Conservation (phyloP, 305 asterid genomes). For the Solanum aculeatissimum region DNA sequence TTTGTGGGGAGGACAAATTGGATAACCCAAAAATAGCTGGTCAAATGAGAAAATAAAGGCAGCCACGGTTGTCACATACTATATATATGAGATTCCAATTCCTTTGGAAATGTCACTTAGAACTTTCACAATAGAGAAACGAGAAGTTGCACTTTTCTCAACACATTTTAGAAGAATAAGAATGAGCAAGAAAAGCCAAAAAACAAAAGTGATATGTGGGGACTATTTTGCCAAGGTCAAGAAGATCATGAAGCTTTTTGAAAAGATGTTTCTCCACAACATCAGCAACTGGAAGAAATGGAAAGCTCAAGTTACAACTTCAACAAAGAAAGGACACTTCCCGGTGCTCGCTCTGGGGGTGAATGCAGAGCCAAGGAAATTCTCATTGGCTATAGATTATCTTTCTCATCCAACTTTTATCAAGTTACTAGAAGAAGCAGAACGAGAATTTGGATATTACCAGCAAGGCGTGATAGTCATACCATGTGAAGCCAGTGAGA, state of each 20-base stretch:
- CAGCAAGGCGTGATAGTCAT: constrained; percentile 26
- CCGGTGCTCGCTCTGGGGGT: constrained; percentile 19
- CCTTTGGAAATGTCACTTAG: not conserved
- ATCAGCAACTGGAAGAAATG: not conserved
- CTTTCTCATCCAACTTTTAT: constrained; percentile 31
- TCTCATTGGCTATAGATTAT: constrained; percentile 15
- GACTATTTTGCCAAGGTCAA: not conserved
- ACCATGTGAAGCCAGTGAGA: constrained; percentile 34
- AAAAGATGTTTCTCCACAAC: not conserved
- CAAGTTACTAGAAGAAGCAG: constrained; percentile 36
- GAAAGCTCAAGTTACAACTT: not conserved
- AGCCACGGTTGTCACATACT: not conserved
- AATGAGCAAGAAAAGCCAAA: not conserved
- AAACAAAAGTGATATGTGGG: not conserved
- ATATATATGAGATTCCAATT: not conserved
- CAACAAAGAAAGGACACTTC: constrained; percentile 19
- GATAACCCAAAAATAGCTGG: not conserved
- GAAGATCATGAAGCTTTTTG: not conserved
- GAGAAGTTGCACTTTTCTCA: not conserved
- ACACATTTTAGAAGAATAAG: not conserved
- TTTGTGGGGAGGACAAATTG: not conserved
- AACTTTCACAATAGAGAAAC: not conserved
- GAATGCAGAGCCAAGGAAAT: constrained; percentile 26
- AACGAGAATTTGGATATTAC: constrained; percentile 26
- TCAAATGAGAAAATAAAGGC: not conserved